Evolutionary conservation across 2,329 filamentous ascomycete species (phyloP).

Genomic region (Stemphylium vesicarium): DNA sequence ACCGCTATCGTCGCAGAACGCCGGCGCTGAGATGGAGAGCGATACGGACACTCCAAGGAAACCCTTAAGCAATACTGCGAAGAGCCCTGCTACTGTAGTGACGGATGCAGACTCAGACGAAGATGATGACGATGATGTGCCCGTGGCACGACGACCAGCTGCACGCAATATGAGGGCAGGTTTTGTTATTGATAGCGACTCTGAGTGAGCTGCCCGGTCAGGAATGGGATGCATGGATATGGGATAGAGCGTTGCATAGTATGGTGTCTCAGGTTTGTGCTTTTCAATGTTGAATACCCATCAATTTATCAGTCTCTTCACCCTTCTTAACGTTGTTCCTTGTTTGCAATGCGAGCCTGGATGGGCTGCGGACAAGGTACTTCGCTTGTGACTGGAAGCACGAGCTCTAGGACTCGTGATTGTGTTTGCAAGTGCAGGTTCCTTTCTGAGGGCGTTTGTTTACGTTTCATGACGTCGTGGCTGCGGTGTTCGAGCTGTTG

Average conservation of each 20-base stretch:
- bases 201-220: slow-evolving; percentile 35
- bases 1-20: slow-evolving; percentile 49
- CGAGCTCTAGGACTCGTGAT: not conserved
- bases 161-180: slow-evolving; percentile 50
- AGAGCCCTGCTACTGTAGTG: slow-evolving; percentile 33
- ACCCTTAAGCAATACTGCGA: not conserved
- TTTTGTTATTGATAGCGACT: slow-evolving; percentile 55
- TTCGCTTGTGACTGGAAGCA: not conserved
- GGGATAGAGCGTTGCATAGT: slow-evolving; percentile 14
- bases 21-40: slow-evolving; percentile 12
- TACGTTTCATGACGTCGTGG: slow-evolving; percentile 15
- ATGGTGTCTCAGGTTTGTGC: slow-evolving; percentile 25
- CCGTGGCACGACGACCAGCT: slow-evolving; percentile 42
- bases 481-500: slow-evolving; percentile 8
- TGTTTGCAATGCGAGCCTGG: not conserved
- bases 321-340: not conserved
- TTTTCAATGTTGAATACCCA: slow-evolving; percentile 32
- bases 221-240: not conserved
- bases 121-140: slow-evolving; percentile 50
- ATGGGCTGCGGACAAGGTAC: not conserved
- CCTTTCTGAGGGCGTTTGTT: slow-evolving; percentile 2
- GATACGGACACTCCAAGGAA: slow-evolving; percentile 25
- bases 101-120: slow-evolving; percentile 44
- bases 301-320: not conserved
- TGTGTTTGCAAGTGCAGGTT: not conserved